phyloP scores from a whole-genome alignment of 2,329 filamentous ascomycete species.

The Colletotrichum falcatum region DNA sequence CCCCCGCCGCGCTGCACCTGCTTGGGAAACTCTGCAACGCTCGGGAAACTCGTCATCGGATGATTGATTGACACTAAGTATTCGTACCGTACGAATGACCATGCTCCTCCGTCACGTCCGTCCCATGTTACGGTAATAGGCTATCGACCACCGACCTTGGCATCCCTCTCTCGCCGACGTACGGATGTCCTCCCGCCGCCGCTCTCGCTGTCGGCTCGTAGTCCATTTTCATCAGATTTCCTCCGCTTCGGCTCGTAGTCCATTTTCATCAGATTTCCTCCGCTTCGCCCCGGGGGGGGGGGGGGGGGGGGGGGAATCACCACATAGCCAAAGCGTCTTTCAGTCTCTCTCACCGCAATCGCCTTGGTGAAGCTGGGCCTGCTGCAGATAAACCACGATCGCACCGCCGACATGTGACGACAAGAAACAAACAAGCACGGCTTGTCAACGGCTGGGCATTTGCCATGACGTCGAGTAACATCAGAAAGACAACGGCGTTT shows the following conservation, averaged over 20 bases:
- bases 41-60: background rate
- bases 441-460: background rate
- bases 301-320: too few relatives aligned
- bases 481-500: background rate
- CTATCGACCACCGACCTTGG: background rate
- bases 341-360: slow-evolving; percentile 2
- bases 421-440: background rate
- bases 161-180: background rate
- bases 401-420: background rate
- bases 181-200: background rate
- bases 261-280: slow-evolving; percentile 11
- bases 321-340: background rate
- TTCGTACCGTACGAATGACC: background rate
- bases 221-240: slow-evolving; percentile 12
- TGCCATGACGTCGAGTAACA: background rate
- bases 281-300: background rate
- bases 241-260: background rate
- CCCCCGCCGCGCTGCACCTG: background rate
- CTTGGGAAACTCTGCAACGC: slow-evolving; percentile 1
- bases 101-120: background rate
- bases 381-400: background rate
- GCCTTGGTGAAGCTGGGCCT: slow-evolving; percentile 17
- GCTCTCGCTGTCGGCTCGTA: background rate
- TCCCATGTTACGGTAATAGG: too few relatives aligned
- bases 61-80: background rate